A percentile compares a stretch with the other conserved stretches of the same genome.
These are phyloP conservation scores for Phialophora expanda DNA, from an alignment of 2,329 filamentous ascomycete genomes.

Conservation along the genomic window DNA sequence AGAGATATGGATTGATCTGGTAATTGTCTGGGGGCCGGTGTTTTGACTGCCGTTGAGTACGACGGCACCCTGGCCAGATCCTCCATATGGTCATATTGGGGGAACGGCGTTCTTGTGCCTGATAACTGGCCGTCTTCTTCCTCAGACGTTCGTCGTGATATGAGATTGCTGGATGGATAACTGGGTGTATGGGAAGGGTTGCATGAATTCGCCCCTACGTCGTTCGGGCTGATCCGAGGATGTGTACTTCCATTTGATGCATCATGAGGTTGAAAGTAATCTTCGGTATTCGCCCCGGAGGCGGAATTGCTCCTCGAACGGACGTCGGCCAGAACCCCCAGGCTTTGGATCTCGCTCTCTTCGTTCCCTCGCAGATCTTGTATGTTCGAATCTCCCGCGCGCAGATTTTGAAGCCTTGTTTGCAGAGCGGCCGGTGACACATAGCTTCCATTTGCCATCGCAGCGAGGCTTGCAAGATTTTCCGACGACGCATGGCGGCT, in stretches of 20 bases:
- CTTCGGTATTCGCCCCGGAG: conserved; percentile 17
- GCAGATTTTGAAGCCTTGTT: conserved; percentile 65
- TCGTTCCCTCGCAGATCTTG: conserved; percentile 16
- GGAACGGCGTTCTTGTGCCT: conserved; percentile 50
- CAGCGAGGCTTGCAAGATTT: conserved; percentile 70
- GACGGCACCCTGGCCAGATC: conserved; percentile 76
- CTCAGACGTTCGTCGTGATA: conserved; percentile 55
- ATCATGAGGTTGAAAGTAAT: conserved; percentile 26
- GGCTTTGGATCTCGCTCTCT: conserved; percentile 20
- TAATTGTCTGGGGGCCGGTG: conserved; percentile 62
- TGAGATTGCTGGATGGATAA: conserved; percentile 34
- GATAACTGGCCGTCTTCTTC: conserved; percentile 53
- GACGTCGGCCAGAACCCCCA: conserved; percentile 6
- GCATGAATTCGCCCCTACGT: conserved; percentile 17
- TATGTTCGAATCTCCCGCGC: conserved; percentile 42
- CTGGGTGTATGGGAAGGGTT: conserved; percentile 22
- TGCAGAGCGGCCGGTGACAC: conserved; percentile 71
- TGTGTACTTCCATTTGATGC: conserved; percentile 12
- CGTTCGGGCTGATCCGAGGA: conserved; percentile 28
- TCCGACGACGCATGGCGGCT: conserved; percentile 78
- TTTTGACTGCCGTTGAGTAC: conserved; percentile 74
- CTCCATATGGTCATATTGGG: conserved; percentile 62
- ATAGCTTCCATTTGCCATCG: conserved; percentile 58
- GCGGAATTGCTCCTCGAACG: conserved; percentile 32
- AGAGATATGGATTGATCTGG: conserved; percentile 49